These are phyloP conservation scores for Didymella keratinophila DNA, from an alignment of 2,329 filamentous ascomycete species.

Conservation along the genomic window DNA sequence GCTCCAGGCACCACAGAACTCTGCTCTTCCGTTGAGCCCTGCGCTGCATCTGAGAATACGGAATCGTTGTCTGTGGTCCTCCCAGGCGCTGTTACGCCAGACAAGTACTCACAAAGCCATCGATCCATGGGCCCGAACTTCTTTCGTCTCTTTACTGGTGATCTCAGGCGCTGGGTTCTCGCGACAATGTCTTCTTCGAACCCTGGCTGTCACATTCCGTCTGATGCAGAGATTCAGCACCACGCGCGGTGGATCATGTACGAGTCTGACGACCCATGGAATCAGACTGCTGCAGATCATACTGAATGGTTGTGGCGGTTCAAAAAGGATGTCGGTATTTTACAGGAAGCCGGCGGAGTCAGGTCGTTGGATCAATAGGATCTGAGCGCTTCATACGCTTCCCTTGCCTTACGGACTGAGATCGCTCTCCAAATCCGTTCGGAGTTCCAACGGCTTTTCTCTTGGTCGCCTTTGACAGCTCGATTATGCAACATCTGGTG, in stretches of 20 bases:
- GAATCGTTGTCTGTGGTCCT: background rate
- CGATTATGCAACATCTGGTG: too few relatives aligned
- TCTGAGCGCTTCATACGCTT: background rate
- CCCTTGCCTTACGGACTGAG: too few relatives aligned
- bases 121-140: constrained; percentile 7
- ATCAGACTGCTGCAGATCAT: constrained; percentile 48
- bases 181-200: constrained; percentile 33
- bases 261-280: constrained; percentile 44
- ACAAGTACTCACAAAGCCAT: background rate
- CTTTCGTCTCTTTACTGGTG: constrained; percentile 23
- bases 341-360: background rate
- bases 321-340: constrained; percentile 31
- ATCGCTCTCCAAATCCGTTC: too few relatives aligned
- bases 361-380: background rate
- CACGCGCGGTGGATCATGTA: constrained; percentile 46
- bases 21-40: background rate
- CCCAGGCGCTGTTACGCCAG: background rate
- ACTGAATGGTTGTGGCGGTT: constrained; percentile 42
- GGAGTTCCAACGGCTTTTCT: too few relatives aligned
- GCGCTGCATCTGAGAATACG: background rate
- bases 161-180: constrained; percentile 32
- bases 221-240: constrained; percentile 44
- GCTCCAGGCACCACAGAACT: background rate
- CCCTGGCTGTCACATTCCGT: constrained; percentile 27
- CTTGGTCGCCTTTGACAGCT: too few relatives aligned